A percentile compares a stretch with the other conserved stretches of the same genome.
Evolutionary conservation across 192 early-diverging fungal species (phyloP).

Genomic region (Backusella liffmaniae): DNA sequence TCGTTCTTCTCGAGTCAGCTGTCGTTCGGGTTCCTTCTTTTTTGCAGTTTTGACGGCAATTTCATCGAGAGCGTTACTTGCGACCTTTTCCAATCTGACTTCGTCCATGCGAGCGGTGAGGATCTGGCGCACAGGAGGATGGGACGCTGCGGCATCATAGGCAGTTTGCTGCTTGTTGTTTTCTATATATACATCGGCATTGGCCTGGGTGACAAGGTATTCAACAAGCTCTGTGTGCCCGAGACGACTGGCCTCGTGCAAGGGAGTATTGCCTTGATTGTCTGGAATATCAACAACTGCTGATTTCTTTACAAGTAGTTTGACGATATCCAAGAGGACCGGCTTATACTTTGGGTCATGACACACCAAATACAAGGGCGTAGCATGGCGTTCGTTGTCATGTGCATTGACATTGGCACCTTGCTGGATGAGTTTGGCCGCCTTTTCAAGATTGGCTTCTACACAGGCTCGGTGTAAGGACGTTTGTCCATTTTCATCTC

Average conservation of each 20-base stretch:
- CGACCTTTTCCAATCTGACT: conserved; percentile 10
- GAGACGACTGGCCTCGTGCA: conserved; percentile 66
- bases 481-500: conserved; percentile 48
- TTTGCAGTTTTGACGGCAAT: background rate
- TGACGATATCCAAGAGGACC: conserved; percentile 39
- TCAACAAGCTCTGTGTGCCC: conserved; percentile 48
- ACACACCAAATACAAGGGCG: conserved; percentile 49
- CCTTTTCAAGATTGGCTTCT: conserved; percentile 48
- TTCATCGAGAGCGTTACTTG: conserved; percentile 20
- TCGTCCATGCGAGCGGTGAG: conserved; percentile 18
- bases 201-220: conserved; percentile 40
- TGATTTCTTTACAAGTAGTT: conserved; percentile 48
- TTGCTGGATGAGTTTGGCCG: conserved; percentile 48
- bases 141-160: conserved; percentile 41
- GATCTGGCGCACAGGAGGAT: background rate
- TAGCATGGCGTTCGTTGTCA: conserved; percentile 63
- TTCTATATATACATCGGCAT: conserved; percentile 41
- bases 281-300: conserved; percentile 46
- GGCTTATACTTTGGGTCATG: conserved; percentile 29
- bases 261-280: conserved; percentile 57
- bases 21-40: conserved; percentile 12
- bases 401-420: conserved; percentile 67
- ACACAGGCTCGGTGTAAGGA: conserved; percentile 45
- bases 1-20: conserved; percentile 62
- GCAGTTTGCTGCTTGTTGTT: conserved; percentile 54